Evolutionary conservation across 257 asterid species (phyloP).

Genomic region (Buddleja alternifolia): DNA sequence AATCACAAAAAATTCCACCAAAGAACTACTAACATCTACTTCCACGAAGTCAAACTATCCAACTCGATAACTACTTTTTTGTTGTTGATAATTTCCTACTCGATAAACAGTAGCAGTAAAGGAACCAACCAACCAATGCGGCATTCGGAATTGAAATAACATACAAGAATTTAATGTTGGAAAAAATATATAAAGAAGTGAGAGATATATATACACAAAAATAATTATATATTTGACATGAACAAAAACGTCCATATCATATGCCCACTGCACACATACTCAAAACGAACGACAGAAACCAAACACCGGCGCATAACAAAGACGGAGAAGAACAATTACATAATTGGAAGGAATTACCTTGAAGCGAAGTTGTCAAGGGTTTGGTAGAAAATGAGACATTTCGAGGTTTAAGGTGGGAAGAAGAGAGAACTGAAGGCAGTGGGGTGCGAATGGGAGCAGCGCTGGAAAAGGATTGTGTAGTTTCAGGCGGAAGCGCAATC

Average conservation of each 20-base stretch:
- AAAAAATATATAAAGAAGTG: constrained; percentile 1
- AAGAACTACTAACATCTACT: not conserved
- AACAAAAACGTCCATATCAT: constrained; percentile 12
- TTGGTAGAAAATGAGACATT: constrained; percentile 33
- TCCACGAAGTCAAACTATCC: too few relatives aligned
- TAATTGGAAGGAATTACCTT: constrained; percentile 40
- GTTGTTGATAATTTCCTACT: too few relatives aligned
- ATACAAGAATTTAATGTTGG: not conserved
- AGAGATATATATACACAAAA: not conserved
- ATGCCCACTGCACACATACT: not conserved
- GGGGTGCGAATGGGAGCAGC: constrained; percentile 33
- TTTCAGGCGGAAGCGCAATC: constrained; percentile 43
- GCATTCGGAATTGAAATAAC: constrained; percentile 6
- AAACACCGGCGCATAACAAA: too few relatives aligned
- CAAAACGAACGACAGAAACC: not conserved
- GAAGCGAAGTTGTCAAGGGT: constrained; percentile 32
- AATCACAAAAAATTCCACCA: not conserved
- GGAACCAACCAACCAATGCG: not conserved
- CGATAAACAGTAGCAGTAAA: not conserved
- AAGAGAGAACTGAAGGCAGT: constrained; percentile 33
- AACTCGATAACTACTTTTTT: too few relatives aligned
- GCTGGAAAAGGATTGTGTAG: constrained; percentile 33
- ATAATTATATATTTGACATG: not conserved
- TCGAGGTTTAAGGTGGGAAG: constrained; percentile 31
- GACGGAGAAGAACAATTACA: not conserved